These are phyloP conservation scores for Monsonia emarginata DNA, from an alignment of 441 rosid genomes.

Conservation along the genomic window DNA sequence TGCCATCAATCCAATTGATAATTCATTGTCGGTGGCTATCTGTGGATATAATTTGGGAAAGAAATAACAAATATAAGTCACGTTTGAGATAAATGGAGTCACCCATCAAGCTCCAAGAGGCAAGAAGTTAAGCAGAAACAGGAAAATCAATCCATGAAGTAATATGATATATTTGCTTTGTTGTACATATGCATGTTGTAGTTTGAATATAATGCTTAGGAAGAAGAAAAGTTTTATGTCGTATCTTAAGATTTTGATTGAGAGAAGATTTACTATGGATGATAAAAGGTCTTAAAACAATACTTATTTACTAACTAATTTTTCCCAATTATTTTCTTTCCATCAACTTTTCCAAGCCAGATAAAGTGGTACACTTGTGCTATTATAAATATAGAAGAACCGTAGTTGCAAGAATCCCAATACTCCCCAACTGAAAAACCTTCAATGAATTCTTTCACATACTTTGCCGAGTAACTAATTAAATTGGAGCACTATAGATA, in stretches of 20 bases:
- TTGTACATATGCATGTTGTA: too few relatives aligned
- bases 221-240: too few relatives aligned
- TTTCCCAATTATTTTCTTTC: too few relatives aligned
- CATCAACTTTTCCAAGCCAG: too few relatives aligned
- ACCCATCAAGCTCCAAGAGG: not conserved
- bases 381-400: too few relatives aligned
- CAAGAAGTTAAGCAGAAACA: not conserved
- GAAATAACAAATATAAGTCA: not conserved
- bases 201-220: too few relatives aligned
- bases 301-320: too few relatives aligned
- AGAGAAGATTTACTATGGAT: too few relatives aligned
- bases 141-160: not conserved
- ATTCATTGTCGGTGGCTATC: constrained; percentile 79
- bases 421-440: constrained; percentile 78
- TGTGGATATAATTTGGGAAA: constrained; percentile 24
- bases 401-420: constrained; percentile 90
- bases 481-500: constrained; percentile 11
- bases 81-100: not conserved
- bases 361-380: too few relatives aligned
- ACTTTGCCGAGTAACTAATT: constrained; percentile 59
- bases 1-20: constrained; percentile 67
- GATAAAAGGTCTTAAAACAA: too few relatives aligned
- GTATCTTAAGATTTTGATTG: too few relatives aligned
- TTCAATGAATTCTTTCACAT: constrained; percentile 76
- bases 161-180: constrained; percentile 5